Conservation (phyloP, 495 filamentous ascomycete species). For the Penicillium chermesinum region DNA sequence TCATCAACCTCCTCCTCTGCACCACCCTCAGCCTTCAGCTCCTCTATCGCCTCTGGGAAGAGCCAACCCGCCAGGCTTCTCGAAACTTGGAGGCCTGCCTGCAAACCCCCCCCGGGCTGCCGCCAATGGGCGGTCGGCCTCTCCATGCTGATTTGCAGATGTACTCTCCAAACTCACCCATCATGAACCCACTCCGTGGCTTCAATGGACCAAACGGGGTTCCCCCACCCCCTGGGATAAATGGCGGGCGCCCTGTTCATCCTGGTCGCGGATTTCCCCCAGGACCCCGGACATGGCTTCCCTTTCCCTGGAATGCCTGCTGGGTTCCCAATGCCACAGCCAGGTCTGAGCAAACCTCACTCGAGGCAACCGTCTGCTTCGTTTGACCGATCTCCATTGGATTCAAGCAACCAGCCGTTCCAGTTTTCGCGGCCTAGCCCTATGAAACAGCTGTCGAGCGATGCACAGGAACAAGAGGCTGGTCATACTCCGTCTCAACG, state of each 20-base stretch:
- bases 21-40: constrained; percentile 48
- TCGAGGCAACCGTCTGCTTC: constrained; percentile 58
- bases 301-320: constrained; percentile 32
- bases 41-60: constrained; percentile 51
- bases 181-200: constrained; percentile 45
- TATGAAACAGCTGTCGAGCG: constrained; percentile 82
- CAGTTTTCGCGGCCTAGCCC: constrained; percentile 74
- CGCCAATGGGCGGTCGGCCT: constrained; percentile 36
- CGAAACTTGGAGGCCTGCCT: constrained; percentile 42
- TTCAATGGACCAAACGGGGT: constrained; percentile 55
- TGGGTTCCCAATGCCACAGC: constrained; percentile 29
- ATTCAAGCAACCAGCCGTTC: constrained; percentile 45
- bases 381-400: constrained; percentile 47
- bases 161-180: constrained; percentile 46
- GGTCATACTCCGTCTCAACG: constrained; percentile 29
- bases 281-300: constrained; percentile 39
- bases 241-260: constrained; percentile 52
- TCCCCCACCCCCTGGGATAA: constrained; percentile 54
- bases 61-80: constrained; percentile 47
- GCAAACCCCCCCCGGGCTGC: constrained; percentile 56
- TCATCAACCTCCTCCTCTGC: constrained; percentile 34
- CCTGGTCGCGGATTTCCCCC: constrained; percentile 61
- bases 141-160: constrained; percentile 49
- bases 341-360: constrained; percentile 45
- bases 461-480: constrained; percentile 52